Evolutionary conservation across 345 rosid genomes (phyloP), one percentile per base, ranked within the genome.

Genomic region (Draba incana): DNA sequence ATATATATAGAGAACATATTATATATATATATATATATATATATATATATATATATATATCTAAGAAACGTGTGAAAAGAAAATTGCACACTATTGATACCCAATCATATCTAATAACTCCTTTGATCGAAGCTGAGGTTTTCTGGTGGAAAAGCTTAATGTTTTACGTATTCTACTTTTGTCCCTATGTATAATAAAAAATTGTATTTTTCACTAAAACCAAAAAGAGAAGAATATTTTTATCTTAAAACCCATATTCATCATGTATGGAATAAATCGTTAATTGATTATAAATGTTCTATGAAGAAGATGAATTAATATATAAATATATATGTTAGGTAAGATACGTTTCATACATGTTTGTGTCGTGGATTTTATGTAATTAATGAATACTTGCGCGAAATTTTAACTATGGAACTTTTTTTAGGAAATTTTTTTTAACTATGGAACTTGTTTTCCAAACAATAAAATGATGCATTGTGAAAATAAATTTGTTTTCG

Each of bases 31-130:
- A 10, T 61, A 25, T 56, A 56, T 16, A 15, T 20, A 57, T 55
- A 47, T 9, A 23, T 15, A 10, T 62, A 10, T 57, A 57, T 20
- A 16, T 20, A 65, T 55, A 44, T 44, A 30, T 44, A 9, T 44
- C 6, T 28, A 62, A 20, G 25, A 45, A 62, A 71, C 23, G 45
- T 54, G 56, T 54, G 45, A 15, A 28, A 63, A 72, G 57, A 64
- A 46, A 64, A 56, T 64, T 72, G 5, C n/a, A n/a, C n/a, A n/a
- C n/a, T 55, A 63, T 63, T 46, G 38, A 71, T 64, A 13, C 57
- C 54, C 56, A 70, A 53, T 70, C 62, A 62, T 52, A 35, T 62
- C 69, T 28, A 45, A 55, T 55, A 38, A 64, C 70, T 55, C 41
- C 46, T 46, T 63, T 56, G 70, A 50, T 60, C 58, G 66, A 69